phyloP scores from a whole-genome alignment of 202 grass and related monocot genomes.

The Eragrostis tef region DNA sequence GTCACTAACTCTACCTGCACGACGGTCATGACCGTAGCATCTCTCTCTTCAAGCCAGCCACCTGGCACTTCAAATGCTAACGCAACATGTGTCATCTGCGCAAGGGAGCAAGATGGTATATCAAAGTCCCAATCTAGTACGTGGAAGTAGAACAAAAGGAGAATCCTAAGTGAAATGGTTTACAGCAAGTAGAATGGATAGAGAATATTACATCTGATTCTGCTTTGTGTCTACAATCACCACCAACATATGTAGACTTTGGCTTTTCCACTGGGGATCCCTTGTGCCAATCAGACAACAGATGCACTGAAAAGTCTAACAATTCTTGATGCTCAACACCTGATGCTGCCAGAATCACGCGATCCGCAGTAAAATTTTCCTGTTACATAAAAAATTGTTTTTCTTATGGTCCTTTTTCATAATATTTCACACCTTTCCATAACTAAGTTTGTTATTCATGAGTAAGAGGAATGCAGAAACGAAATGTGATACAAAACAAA shows the following conservation, averaged over 20 bases:
- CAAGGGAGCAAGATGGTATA: constrained; percentile 40
- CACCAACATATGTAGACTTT: constrained; percentile 75
- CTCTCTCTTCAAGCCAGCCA: constrained; percentile 80
- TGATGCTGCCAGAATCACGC: constrained; percentile 77
- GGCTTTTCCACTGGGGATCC: constrained; percentile 56
- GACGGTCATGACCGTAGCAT: constrained; percentile 73
- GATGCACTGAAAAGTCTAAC: constrained; percentile 67
- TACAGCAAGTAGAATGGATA: neutral
- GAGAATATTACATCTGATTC: constrained; percentile 67
- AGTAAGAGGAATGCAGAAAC: constrained; percentile 38
- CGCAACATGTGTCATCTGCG: constrained; percentile 78
- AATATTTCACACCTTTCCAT: too few species aligned
- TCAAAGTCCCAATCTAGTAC: constrained; percentile 17
- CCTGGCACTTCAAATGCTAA: constrained; percentile 93
- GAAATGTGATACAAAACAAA: constrained; percentile 6
- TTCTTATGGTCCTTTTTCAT: constrained; percentile 1
- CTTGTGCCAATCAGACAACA: constrained; percentile 74
- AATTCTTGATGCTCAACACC: constrained; percentile 82
- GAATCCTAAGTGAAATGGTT: neutral
- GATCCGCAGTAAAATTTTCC: constrained; percentile 87
- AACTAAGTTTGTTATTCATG: neutral
- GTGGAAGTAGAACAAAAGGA: neutral
- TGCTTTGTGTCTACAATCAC: constrained; percentile 67
- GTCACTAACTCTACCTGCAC: constrained; percentile 65
- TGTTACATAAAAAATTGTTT: constrained; percentile 46